Conservation (phyloP, 805 yeast species). For the Pachysolen tannophilus region DNA sequence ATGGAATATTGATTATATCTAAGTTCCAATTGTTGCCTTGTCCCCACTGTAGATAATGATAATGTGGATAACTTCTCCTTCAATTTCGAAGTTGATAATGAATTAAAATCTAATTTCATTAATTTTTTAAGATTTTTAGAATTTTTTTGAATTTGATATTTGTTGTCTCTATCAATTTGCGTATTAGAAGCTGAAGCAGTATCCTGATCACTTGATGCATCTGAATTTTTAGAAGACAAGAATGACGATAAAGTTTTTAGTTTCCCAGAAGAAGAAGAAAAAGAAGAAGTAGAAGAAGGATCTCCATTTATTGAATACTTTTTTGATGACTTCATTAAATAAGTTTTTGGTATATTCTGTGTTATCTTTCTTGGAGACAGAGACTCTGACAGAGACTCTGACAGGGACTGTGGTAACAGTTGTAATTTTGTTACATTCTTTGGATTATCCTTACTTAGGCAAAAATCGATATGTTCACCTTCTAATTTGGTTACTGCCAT, state of each 20-base stretch:
- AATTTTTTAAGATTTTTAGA: constrained; percentile 28
- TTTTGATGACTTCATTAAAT: constrained; percentile 4
- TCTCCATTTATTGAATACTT: constrained; percentile 7
- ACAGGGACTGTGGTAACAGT: too few species aligned
- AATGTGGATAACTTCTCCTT: constrained; percentile 48
- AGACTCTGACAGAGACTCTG: too few species aligned
- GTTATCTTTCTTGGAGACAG: too few species aligned
- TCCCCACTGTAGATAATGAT: constrained; percentile 55
- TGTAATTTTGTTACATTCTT: too few species aligned
- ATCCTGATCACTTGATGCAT: constrained; percentile 14
- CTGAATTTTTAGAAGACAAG: constrained; percentile 9
- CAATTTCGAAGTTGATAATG: constrained; percentile 50
- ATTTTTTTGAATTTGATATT: constrained; percentile 18
- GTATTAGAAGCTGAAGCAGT: constrained; percentile 21
- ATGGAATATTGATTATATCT: constrained; percentile 73
- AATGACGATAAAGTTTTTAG: constrained; percentile 5
- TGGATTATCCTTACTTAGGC: constrained; percentile 38
- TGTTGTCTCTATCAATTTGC: constrained; percentile 22
- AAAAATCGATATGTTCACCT: constrained; percentile 52
- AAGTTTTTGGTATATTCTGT: constrained; percentile 14
- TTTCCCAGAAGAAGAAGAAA: neutral
- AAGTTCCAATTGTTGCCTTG: constrained; percentile 52
- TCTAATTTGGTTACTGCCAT: constrained; percentile 53
- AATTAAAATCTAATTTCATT: constrained; percentile 57
- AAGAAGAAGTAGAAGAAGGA: constrained; percentile 3